Evolutionary conservation across 371 early-diverging fungal genomes (phyloP).

Genomic region (Coemansia sp.): DNA sequence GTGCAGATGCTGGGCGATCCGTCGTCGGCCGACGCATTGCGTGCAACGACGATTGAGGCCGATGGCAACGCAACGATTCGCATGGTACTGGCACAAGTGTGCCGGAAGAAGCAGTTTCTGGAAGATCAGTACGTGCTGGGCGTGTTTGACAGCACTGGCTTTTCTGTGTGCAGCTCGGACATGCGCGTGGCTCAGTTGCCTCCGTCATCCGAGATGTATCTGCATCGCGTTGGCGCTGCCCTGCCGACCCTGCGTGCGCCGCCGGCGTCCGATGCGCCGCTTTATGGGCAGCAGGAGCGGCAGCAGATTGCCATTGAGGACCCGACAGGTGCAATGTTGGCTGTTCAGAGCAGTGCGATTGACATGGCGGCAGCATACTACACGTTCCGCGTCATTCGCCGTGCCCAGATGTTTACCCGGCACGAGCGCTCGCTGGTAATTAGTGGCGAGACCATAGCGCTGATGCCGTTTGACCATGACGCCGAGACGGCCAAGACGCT

Average conservation of each 20-base stretch:
- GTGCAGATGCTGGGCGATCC: slow-evolving; percentile 57
- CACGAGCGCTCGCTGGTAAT: slow-evolving; percentile 86
- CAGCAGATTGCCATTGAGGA: background rate
- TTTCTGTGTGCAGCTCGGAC: slow-evolving; percentile 21
- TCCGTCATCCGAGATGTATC: slow-evolving; percentile 22
- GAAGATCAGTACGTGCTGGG: slow-evolving; percentile 66
- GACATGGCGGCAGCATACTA: slow-evolving; percentile 52
- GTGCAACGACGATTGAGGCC: slow-evolving; percentile 85
- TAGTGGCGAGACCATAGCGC: slow-evolving; percentile 89
- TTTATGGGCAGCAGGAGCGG: slow-evolving; percentile 19
- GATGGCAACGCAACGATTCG: slow-evolving; percentile 71
- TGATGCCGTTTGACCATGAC: slow-evolving; percentile 83
- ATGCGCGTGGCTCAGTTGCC: slow-evolving; percentile 36
- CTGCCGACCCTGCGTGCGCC: slow-evolving; percentile 9
- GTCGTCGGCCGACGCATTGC: slow-evolving; percentile 64
- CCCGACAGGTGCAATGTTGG: background rate
- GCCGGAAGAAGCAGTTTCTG: slow-evolving; percentile 80
- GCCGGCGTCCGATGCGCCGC: slow-evolving; percentile 6
- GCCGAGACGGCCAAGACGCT: slow-evolving; percentile 71
- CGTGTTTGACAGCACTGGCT: slow-evolving; percentile 17
- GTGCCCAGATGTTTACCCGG: slow-evolving; percentile 79
- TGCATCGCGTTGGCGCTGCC: slow-evolving; percentile 26
- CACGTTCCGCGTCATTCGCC: slow-evolving; percentile 69
- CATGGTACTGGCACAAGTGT: slow-evolving; percentile 81
- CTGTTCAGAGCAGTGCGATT: slow-evolving; percentile 44